Base-by-base conservation (phyloP, 768 basidiomycete species). In the Phaffia tasmanica region DNA sequence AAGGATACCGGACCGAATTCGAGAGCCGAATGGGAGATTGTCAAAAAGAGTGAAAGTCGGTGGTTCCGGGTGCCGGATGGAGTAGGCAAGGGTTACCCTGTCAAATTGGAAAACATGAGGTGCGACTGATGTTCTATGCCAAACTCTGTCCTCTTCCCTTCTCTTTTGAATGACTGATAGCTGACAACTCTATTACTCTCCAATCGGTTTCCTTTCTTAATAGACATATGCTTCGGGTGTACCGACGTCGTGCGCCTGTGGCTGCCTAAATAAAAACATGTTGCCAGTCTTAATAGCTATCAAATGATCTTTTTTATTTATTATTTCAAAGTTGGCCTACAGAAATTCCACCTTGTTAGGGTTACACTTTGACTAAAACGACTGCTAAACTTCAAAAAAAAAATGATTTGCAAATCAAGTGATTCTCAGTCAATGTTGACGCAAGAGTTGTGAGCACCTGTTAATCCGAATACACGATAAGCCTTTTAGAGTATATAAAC, bases 41-140 rank as follows among this genome's bases (percentile, higher is more conserved):
- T 69, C 27, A 53, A 64, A 23, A 69, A 69, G 58, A 63, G 64
- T 53, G 67, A 69, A 62, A 69, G 67, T 25, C 30, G 67, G 35
- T 69, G 67, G 67, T 69, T 50, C 55, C 49, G 67, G 23, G 16
- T 69, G 47, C 67, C 67, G 1, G 67, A 69, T 3, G 62, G 49
- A 9, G 67, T 63, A 19, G 50, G 48, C 14, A 69, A 60, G 63
- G 62, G 48, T 1, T 69, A 69, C 56, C 67, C 67, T 11, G 35
- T 69, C 35, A 56, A 59, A 23, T 49, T 69, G 49, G 67, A 69
- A 57, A 69, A 69, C 57, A 69, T 69, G 67, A 63, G 67, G 67
- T 69, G 14, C 49, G 67, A 60, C 1, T 25, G 23, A 19, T 19
- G 6, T 32, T 7, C 53, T 57, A 23, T 53, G 18, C 61, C 11